Conservation (phyloP, 768 basidiomycete species). For the Phlebiopsis gigantea region DNA sequence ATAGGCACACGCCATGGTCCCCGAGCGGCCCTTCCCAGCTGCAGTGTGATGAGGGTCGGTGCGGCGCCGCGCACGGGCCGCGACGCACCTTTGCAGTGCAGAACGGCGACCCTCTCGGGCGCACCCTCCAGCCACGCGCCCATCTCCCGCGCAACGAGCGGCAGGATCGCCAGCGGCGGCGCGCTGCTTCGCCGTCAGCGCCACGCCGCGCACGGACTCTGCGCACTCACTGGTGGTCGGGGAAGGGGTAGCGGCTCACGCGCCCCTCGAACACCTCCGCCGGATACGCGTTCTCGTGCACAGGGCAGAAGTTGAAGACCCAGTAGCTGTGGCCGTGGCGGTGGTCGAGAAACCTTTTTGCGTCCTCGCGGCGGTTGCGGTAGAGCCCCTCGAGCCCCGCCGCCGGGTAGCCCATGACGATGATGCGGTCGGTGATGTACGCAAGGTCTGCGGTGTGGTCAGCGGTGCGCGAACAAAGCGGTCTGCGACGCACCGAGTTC, state of each 20-base stretch:
- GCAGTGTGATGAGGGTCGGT: constrained; percentile 4
- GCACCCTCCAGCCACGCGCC: constrained; percentile 63
- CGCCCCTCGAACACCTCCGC: constrained; percentile 62
- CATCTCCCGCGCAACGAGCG: constrained; percentile 72
- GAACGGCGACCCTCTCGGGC: constrained; percentile 63
- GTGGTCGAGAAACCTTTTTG: constrained; percentile 66
- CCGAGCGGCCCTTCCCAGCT: constrained; percentile 84
- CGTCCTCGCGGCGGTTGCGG: constrained; percentile 73
- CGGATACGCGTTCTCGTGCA: constrained; percentile 76
- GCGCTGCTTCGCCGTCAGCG: constrained; percentile 36
- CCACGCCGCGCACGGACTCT: background rate
- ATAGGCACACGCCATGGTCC: constrained; percentile 81
- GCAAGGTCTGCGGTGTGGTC: constrained; percentile 39
- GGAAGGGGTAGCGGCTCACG: constrained; percentile 83
- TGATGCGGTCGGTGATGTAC: constrained; percentile 68
- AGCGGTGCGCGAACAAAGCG: background rate
- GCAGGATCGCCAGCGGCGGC: constrained; percentile 71
- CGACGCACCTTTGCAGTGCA: constrained; percentile 80
- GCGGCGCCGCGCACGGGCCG: background rate
- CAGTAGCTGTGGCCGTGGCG: constrained; percentile 75
- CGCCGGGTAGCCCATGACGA: constrained; percentile 85
- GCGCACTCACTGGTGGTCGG: constrained; percentile 79
- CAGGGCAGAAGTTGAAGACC: constrained; percentile 87
- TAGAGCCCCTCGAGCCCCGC: constrained; percentile 74
- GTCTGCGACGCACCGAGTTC: constrained; percentile 54